Percentiles rank a stretch among this genome's conserved stretches.
Evolutionary conservation across 441 rosid genomes (phyloP).

Genomic region (Croton laevigatus): DNA sequence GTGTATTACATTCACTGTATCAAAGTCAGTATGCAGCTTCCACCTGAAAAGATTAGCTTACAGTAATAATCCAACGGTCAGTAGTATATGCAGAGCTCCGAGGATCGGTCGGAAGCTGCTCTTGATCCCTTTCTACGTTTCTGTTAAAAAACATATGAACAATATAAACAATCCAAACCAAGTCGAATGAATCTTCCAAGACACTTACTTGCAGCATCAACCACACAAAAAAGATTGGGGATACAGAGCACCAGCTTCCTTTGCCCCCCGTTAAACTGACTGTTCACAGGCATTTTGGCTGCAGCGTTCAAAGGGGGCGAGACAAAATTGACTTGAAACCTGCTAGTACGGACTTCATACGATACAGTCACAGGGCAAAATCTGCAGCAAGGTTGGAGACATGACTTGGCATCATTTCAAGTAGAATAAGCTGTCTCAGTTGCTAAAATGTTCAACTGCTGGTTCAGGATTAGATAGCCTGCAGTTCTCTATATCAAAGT

Average conservation of each 20-base stretch:
- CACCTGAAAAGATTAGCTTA: conserved; percentile 8
- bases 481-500: conserved; percentile 12
- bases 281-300: not conserved
- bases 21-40: conserved; percentile 10
- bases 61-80: conserved; percentile 19
- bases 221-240: not conserved
- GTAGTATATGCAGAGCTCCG: conserved; percentile 8
- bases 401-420: conserved; percentile 14
- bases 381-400: conserved; percentile 14
- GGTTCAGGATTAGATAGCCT: conserved; percentile 19
- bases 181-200: not conserved
- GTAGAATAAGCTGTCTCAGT: not conserved
- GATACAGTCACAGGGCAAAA: conserved; percentile 19
- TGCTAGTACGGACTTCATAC: conserved; percentile 14
- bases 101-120: conserved; percentile 18
- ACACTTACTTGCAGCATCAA: conserved; percentile 3
- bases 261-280: conserved; percentile 2
- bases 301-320: conserved; percentile 2
- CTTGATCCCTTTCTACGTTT: not conserved
- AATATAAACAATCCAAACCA: not conserved
- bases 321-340: conserved; percentile 8
- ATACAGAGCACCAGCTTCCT: conserved; percentile 1
- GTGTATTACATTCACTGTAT: conserved; percentile 14
- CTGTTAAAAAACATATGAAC: not conserved
- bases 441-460: conserved; percentile 10